Evolutionary conservation across 2,329 filamentous ascomycete genomes (phyloP), one percentile per base, ranked within the genome.

Genomic region (Dactylonectria macrodidyma): DNA sequence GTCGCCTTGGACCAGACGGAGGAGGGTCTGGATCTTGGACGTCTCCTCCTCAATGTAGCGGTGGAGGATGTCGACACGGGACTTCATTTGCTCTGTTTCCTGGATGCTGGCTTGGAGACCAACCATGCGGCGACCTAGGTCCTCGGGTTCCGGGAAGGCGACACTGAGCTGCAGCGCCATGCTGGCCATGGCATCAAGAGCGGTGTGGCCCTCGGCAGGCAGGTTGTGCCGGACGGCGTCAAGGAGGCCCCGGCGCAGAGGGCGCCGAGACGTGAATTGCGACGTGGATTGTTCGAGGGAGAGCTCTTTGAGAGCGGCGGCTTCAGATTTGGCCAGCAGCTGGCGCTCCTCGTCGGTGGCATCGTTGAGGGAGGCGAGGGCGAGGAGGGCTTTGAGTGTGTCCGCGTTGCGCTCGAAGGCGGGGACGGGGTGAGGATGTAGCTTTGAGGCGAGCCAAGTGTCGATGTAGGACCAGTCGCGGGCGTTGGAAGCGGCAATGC

Each of bases 391-490:
- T 71, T 90, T 91, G 57, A 97, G 85, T 0, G 95, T 98, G 52
- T 95, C 93, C 34, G 92, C 87, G 77, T 96, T 98, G 75, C 94
- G 91, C 82, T 98, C 95, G 79, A 97, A 97, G 1, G 86, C 78
- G 0, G 94, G 95, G 0, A 91, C 83, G 0, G 87, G 79, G 52
- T 88, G 88, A 34, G 89, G 87, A 51, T 87, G 86, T 73, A 93
- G 93, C 77, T 93, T 93, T 66, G 88, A 87, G 52, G 87, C 85
- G 11, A 98, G 89, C 95, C 95, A 98, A 74, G 86, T 85, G 81
- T 97, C 94, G 73, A 98, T 88, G 72, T 93, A 94, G 62, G 91
- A 91, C 95, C 95, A 98, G 81, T 98, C 95, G 78, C 95, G 95
- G 54, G 94, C 93, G 70, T 93, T 91, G 12, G 93, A 92, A 69